These are phyloP conservation scores for Halenospora varia DNA, from an alignment of 495 filamentous ascomycete species.

Conservation along the genomic window DNA sequence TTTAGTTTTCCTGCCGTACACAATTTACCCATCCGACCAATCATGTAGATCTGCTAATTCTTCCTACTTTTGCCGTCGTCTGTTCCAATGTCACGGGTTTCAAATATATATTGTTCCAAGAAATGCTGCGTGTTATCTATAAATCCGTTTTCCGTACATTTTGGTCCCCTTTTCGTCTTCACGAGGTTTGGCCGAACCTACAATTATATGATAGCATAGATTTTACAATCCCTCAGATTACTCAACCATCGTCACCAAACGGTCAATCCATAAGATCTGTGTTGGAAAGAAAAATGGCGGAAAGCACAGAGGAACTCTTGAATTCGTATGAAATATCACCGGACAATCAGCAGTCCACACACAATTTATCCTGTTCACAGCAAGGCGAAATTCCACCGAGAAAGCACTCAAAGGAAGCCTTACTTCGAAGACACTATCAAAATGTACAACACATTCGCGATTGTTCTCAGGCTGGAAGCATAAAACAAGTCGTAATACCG, in stretches of 20 bases:
- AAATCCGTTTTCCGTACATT: not conserved
- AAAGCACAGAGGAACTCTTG: not conserved
- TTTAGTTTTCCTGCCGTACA: not conserved
- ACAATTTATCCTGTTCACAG: not conserved
- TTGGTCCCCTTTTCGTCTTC: not conserved
- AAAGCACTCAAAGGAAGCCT: conserved; percentile 4
- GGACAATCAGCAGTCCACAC: not conserved
- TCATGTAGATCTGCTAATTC: not conserved
- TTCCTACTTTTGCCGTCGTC: not conserved
- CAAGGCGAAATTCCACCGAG: not conserved
- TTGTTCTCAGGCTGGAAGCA: not conserved
- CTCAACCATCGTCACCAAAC: too few species aligned
- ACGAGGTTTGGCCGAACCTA: too few species aligned
- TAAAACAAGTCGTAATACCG: conserved; percentile 6
- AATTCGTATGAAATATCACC: conserved; percentile 7
- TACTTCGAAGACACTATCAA: not conserved
- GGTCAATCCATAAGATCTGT: too few species aligned
- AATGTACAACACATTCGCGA: conserved; percentile 1
- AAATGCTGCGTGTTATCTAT: conserved; percentile 10
- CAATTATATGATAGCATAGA: too few species aligned
- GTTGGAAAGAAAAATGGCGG: conserved; percentile 6
- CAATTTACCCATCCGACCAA: conserved; percentile 9
- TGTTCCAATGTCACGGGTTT: not conserved
- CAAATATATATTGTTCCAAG: conserved; percentile 4
- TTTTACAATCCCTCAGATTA: too few species aligned